These are phyloP conservation scores for Taiwanofungus camphoratus DNA, from an alignment of 1,284 basidiomycete genomes.

Conservation along the genomic window DNA sequence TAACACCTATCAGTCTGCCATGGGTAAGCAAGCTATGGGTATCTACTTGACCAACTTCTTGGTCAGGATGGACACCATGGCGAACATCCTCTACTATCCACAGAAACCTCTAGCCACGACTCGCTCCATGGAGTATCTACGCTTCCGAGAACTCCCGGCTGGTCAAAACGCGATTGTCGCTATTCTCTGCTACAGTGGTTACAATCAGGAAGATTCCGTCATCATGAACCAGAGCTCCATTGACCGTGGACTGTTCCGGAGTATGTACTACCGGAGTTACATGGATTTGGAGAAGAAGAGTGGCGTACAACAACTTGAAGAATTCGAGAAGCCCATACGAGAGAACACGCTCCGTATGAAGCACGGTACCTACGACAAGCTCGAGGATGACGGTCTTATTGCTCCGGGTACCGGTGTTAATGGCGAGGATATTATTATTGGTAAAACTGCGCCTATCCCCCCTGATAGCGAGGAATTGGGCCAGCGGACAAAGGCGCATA, in stretches of 20 bases:
- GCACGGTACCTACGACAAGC: slow-evolving; percentile 97
- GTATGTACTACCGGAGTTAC: slow-evolving; percentile 97
- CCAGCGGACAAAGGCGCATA: slow-evolving; percentile 88
- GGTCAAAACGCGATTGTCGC: slow-evolving; percentile 99
- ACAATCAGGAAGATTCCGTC: slow-evolving; percentile 99
- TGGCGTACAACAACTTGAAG: slow-evolving; percentile 88
- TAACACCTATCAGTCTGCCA: slow-evolving; percentile 99
- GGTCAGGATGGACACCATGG: slow-evolving; percentile 98
- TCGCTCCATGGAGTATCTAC: slow-evolving; percentile 97
- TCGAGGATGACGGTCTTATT: slow-evolving; percentile 94
- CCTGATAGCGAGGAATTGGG: slow-evolving; percentile 97
- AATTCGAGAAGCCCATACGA: slow-evolving; percentile 95
- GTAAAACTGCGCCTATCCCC: slow-evolving; percentile 96
- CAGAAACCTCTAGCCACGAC: slow-evolving; percentile 99
- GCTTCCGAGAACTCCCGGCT: slow-evolving; percentile 95
- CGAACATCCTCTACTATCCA: slow-evolving; percentile 96
- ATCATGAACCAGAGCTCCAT: slow-evolving; percentile 99
- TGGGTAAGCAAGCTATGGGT: slow-evolving; percentile 99
- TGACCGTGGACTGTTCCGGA: slow-evolving; percentile 96
- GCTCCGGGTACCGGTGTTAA: slow-evolving; percentile 93
- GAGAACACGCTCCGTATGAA: slow-evolving; percentile 96
- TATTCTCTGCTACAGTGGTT: slow-evolving; percentile 97
- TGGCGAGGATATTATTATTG: slow-evolving; percentile 98
- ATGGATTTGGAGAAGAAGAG: slow-evolving; percentile 98
- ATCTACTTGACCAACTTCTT: slow-evolving; percentile 97